Percentiles rank a stretch among this genome's conserved stretches.
phyloP scores from a whole-genome alignment of 441 rosid genomes.

The Eutrema salsugineum region DNA sequence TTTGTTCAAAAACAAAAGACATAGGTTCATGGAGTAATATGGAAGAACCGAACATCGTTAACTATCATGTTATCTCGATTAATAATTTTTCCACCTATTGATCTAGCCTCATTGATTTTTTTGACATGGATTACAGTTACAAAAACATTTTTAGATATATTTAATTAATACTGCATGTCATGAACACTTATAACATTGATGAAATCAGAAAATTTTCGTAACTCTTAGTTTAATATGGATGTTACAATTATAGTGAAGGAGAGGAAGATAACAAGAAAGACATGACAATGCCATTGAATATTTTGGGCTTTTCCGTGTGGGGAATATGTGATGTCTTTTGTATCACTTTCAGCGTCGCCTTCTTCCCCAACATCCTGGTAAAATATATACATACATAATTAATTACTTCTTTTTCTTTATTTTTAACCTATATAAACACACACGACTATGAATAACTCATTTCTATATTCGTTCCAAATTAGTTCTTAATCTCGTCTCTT shows the following conservation, averaged over 20 bases:
- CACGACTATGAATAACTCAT: not conserved
- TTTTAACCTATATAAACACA: not conserved
- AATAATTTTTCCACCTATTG: not conserved
- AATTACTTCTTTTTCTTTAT: not conserved
- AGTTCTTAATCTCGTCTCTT: not conserved
- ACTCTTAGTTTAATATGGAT: not conserved
- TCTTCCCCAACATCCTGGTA: constrained; percentile 57
- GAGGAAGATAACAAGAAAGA: constrained; percentile 35
- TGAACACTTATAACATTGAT: not conserved
- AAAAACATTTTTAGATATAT: not conserved
- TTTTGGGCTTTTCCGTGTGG: constrained; percentile 41
- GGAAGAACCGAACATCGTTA: not conserved
- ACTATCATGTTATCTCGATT: not conserved
- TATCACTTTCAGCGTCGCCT: constrained; percentile 51
- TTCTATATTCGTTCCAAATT: not conserved
- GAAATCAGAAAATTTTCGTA: not conserved
- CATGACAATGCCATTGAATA: constrained; percentile 41
- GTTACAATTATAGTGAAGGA: constrained; percentile 4
- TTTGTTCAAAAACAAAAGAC: too few species aligned
- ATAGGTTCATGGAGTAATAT: not conserved
- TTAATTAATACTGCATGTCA: not conserved
- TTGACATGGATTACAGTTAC: not conserved
- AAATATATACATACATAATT: not conserved
- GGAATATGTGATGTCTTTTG: constrained; percentile 57
- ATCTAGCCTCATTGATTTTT: not conserved